Base-by-base conservation (phyloP, 1,139 yeast species). In the Kurtzmaniella quercitrusa region DNA sequence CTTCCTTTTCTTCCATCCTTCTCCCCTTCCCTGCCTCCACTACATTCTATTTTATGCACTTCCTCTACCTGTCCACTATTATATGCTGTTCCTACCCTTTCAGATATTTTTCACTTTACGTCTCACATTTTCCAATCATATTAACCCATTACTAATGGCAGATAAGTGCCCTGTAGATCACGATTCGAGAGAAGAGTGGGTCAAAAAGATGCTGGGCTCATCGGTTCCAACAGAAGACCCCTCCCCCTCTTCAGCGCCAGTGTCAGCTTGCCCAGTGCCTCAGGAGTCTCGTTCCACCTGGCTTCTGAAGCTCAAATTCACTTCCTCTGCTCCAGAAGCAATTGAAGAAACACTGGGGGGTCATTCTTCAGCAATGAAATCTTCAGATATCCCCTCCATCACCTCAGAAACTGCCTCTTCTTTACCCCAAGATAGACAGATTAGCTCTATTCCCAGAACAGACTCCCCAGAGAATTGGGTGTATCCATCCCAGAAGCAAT, bases 401-500 rank as follows among this genome's bases (percentile, higher is more conserved):
- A 50, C 57, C 3, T 58, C n/a, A n/a, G n/a, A n/a, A n/a, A n/a
- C n/a, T n/a, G n/a, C n/a, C n/a, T n/a, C n/a, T n/a, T n/a, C 61
- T 8, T 62, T 85, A 31, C 85, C 90, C 0, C 74, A 74, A 6
- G 90, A 85, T 1, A 70, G 98, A 50, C 93, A 83, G 53, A 67
- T 87, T 11, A 84, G 95, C 18, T 78, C 95, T 1, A 91, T 91
- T 42, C 98, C 98, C 33, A 72, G 96, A 43, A 85, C 95, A 0
- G 79, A 79, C 2, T 60, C 71, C 18, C 65, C 68, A 3, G 51
- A 71, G 1, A 85, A 90, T 66, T 93, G 98, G 98, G 77, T 93
- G 1, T 93, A 93, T 58, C 98, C 98, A 9, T 86, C 96, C 1
- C 95, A 93, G 61, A 88, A 88, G 60, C 98, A 91, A 68, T 93